Base-by-base conservation (phyloP, 768 basidiomycete genomes). In the Boletus fagicola region DNA sequence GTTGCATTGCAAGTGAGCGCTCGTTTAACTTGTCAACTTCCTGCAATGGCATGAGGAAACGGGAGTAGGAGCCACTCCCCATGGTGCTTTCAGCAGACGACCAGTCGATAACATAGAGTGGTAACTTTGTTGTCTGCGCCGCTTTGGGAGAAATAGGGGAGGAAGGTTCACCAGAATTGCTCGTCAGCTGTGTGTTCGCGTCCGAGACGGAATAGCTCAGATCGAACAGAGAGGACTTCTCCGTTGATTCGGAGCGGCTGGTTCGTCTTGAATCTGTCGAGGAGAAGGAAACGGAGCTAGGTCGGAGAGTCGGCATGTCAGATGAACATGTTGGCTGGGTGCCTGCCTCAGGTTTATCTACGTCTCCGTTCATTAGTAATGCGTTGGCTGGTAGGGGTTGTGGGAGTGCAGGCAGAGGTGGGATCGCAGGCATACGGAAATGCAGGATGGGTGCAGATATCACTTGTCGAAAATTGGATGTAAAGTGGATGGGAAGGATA, bases 391-490 rank as follows among this genome's bases (percentile, higher is more conserved):
- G 72, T 55, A 65, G 65, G 36, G 58, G 61, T 45, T 58, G 72
- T 24, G 56, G 76, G 59, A 63, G 72, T 26, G 86, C 81, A 53
- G 78, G 84, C 31, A 83, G 65, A n/a, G 86, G 85, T 15, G 87
- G 80, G 24, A 88, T 73, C 13, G 85, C 82, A 26, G 88, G 88
- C 81, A 88, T 87, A 39, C 84, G 82, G 58, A 87, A 85, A 58
- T 79, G 78, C 28, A 86, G 67, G 36, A 83, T 76, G 39, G 87
- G 87, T 4, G 84, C 83, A 40, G 83, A 69, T 5, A 77, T 76
- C 30, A 87, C 85, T 56, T 85, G 85, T 46, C 83, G 76, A 67
- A 90, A 90, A 65, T 86, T 86, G 18, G 84, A 83, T 10, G 84
- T 85, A 66, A 90, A 83, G 67, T 88, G 84, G 35, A 79, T 82